Conservation (phyloP, 345 rosid genomes). For the Cochlearia excelsa region DNA sequence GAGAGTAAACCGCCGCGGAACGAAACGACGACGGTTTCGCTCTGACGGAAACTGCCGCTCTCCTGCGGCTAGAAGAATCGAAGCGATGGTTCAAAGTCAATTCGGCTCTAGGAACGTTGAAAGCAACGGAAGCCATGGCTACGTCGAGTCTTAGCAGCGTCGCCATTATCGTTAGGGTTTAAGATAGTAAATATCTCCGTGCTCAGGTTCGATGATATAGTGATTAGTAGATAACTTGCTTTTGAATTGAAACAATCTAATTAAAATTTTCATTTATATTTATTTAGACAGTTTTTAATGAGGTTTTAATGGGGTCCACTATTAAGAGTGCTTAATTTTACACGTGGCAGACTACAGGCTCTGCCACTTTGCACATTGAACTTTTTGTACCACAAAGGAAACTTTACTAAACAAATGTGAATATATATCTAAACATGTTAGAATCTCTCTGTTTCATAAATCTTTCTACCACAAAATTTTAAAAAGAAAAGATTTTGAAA, state of each 20-base stretch:
- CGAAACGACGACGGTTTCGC: slow-evolving; percentile 30
- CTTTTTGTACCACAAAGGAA: too few relatives aligned
- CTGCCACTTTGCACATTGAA: too few relatives aligned
- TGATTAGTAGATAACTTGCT: too few relatives aligned
- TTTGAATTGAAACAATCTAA: too few relatives aligned
- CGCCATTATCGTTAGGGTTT: slow-evolving; percentile 45
- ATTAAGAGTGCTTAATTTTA: too few relatives aligned
- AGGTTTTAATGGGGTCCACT: too few relatives aligned
- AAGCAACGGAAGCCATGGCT: slow-evolving; percentile 49
- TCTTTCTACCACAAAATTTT: slow-evolving; percentile 20
- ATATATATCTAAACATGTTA: slow-evolving; percentile 35
- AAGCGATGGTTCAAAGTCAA: slow-evolving; percentile 28
- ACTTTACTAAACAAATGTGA: slow-evolving; percentile 3
- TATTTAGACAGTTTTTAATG: too few relatives aligned
- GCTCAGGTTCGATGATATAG: background rate
- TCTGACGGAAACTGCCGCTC: slow-evolving; percentile 36
- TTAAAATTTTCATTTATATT: too few relatives aligned
- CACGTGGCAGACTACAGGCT: too few relatives aligned
- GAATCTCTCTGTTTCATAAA: slow-evolving; percentile 26
- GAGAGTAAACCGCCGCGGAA: slow-evolving; percentile 21
- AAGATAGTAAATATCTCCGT: background rate
- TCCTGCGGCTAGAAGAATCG: slow-evolving; percentile 35
- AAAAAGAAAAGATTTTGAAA: background rate
- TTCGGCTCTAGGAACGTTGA: slow-evolving; percentile 36
- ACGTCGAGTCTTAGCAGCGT: slow-evolving; percentile 46